Evolutionary conservation across 2,329 filamentous ascomycete genomes (phyloP).

Genomic region (Xylaria digitata): DNA sequence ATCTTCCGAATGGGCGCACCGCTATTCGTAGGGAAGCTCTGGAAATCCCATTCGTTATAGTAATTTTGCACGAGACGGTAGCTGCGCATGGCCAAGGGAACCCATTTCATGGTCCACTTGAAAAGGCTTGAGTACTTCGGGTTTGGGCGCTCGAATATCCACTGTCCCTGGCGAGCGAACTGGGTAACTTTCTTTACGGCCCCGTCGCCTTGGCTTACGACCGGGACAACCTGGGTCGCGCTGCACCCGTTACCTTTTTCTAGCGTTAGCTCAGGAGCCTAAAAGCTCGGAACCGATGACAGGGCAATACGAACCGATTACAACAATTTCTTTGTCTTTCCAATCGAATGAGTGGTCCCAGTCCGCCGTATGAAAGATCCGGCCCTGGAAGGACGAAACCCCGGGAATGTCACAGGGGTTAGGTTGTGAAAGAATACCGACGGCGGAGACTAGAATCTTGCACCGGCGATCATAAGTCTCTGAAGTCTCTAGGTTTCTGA

Average conservation of each 20-base stretch:
- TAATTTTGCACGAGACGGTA: conserved; percentile 17
- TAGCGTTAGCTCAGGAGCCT: background rate
- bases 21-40: conserved; percentile 14
- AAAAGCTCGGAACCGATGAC: background rate
- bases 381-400: conserved; percentile 24
- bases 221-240: conserved; percentile 29
- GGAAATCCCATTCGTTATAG: conserved; percentile 19
- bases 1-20: conserved; percentile 26
- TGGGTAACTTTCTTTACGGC: conserved; percentile 33
- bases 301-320: conserved; percentile 26
- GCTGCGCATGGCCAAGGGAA: conserved; percentile 29
- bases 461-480: conserved; percentile 27
- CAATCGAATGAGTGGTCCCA: conserved; percentile 35
- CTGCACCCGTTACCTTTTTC: conserved; percentile 34
- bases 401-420: conserved; percentile 27
- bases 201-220: conserved; percentile 20
- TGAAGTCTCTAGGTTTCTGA: conserved; percentile 26
- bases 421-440: conserved; percentile 25
- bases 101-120: conserved; percentile 34
- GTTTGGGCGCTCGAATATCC: conserved; percentile 32
- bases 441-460: conserved; percentile 33
- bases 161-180: conserved; percentile 34
- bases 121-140: conserved; percentile 28
- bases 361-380: conserved; percentile 30
- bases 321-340: conserved; percentile 30